These are phyloP conservation scores for Escovopsis sp. DNA, from an alignment of 2,329 filamentous ascomycete species.

Conservation along the genomic window DNA sequence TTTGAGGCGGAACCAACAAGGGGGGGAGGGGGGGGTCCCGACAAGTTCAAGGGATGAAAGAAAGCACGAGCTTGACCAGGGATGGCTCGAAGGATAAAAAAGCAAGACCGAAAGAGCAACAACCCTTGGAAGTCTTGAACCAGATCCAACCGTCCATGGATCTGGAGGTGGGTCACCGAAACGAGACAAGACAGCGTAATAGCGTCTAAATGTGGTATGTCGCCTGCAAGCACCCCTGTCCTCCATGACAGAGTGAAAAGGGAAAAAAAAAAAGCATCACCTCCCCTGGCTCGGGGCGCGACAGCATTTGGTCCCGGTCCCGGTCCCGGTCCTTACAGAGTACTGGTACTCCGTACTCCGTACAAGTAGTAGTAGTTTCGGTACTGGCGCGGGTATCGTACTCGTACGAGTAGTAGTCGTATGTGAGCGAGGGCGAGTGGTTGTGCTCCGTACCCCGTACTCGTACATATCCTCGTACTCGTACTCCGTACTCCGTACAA, in stretches of 20 bases:
- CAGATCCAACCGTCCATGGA: slow-evolving; percentile 22
- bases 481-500: too few relatives aligned
- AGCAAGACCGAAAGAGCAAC: slow-evolving; percentile 12
- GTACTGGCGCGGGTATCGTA: too few relatives aligned
- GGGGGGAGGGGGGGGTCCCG: slow-evolving; percentile 6
- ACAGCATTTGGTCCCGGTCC: too few relatives aligned
- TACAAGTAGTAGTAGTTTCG: too few relatives aligned
- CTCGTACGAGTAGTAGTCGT: too few relatives aligned
- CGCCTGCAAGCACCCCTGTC: not conserved
- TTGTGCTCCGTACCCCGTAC: too few relatives aligned
- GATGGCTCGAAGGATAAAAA: slow-evolving; percentile 19
- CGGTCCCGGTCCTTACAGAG: too few relatives aligned
- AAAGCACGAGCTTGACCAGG: slow-evolving; percentile 17
- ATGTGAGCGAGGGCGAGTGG: too few relatives aligned
- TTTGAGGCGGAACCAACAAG: slow-evolving; percentile 5
- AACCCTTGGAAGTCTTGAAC: slow-evolving; percentile 11
- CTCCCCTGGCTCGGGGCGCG: too few relatives aligned
- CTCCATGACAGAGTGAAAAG: not conserved
- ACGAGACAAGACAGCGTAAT: slow-evolving; percentile 13
- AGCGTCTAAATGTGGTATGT: slow-evolving; percentile 6
- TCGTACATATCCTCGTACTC: too few relatives aligned
- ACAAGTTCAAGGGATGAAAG: slow-evolving; percentile 15
- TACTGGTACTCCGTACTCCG: too few relatives aligned
- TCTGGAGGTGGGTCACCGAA: slow-evolving; percentile 20
- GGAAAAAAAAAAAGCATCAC: too few relatives aligned